Conservation (phyloP, 768 basidiomycete genomes). For the Lactarius evosmus region DNA sequence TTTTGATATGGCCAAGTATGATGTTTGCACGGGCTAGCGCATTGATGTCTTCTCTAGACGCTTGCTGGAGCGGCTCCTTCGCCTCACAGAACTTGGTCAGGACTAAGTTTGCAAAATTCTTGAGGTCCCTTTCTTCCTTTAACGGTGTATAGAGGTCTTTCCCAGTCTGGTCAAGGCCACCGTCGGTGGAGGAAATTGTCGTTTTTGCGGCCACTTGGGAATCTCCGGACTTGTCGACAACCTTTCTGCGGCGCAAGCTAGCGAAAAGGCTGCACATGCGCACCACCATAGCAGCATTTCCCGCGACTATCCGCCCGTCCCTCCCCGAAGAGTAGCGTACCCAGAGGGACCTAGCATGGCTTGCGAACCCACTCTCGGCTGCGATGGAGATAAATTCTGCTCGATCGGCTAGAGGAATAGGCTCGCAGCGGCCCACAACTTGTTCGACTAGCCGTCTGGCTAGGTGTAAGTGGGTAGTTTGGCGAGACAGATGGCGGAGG, state of each 20-base stretch:
- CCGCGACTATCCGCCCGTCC: conserved; percentile 42
- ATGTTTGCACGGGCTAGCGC: conserved; percentile 62
- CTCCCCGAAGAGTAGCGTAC: conserved; percentile 47
- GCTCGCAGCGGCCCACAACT: conserved; percentile 41
- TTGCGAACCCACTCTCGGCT: conserved; percentile 48
- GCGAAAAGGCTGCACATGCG: conserved; percentile 51
- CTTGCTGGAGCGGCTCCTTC: conserved; percentile 47
- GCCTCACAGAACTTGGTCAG: conserved; percentile 41
- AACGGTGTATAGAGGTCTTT: neutral
- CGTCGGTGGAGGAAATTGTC: neutral
- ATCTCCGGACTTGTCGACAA: neutral
- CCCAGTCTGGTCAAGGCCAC: neutral
- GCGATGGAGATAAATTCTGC: conserved; percentile 46
- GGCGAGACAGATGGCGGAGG: conserved; percentile 43
- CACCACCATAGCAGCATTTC: conserved; percentile 44
- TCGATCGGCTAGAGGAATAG: conserved; percentile 46
- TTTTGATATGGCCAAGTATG: conserved; percentile 46
- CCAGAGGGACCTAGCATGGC: conserved; percentile 54
- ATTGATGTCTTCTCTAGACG: conserved; percentile 51
- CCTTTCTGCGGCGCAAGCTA: conserved; percentile 1
- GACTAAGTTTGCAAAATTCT: conserved; percentile 45
- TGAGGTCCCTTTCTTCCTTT: conserved; percentile 18
- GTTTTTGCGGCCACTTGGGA: neutral
- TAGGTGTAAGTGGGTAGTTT: conserved; percentile 43
- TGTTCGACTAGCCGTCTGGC: conserved; percentile 50